phyloP scores from a whole-genome alignment of 371 early-diverging fungal species.

The Catenaria anguillulae region DNA sequence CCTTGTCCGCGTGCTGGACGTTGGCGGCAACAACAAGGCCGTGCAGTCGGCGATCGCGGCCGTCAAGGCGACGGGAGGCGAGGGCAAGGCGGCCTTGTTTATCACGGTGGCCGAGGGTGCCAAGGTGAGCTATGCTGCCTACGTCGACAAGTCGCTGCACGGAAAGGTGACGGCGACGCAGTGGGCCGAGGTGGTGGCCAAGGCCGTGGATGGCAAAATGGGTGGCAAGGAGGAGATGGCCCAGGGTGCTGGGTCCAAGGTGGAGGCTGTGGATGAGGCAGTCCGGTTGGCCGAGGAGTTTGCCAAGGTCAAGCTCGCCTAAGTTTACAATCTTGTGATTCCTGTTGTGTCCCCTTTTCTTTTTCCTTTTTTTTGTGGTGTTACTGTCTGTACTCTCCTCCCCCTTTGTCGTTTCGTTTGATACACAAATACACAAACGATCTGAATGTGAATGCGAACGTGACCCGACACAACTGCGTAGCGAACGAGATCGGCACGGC shows the following conservation, averaged over 20 bases:
- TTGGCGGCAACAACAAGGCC: constrained; percentile 30
- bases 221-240: constrained; percentile 79
- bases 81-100: constrained; percentile 26
- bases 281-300: constrained; percentile 55
- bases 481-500: no score
- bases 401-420: no score
- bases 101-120: constrained; percentile 26
- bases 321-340: constrained; percentile 3
- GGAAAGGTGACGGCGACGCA: constrained; percentile 74
- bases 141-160: constrained; percentile 39
- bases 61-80: constrained; percentile 20
- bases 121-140: constrained; percentile 29
- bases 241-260: constrained; percentile 60
- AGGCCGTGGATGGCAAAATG: constrained; percentile 74
- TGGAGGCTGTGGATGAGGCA: constrained; percentile 50
- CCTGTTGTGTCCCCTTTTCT: no score
- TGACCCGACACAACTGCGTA: no score
- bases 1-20: constrained; percentile 44
- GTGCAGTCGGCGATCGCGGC: constrained; percentile 22
- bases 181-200: constrained; percentile 72
- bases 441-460: no score
- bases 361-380: no score
- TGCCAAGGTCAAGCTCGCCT: constrained; percentile 44
- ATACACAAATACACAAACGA: no score
- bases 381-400: no score